These are phyloP conservation scores for Amoebophrya sp. DNA, from an alignment of 169 alveolate species.

Conservation along the genomic window DNA sequence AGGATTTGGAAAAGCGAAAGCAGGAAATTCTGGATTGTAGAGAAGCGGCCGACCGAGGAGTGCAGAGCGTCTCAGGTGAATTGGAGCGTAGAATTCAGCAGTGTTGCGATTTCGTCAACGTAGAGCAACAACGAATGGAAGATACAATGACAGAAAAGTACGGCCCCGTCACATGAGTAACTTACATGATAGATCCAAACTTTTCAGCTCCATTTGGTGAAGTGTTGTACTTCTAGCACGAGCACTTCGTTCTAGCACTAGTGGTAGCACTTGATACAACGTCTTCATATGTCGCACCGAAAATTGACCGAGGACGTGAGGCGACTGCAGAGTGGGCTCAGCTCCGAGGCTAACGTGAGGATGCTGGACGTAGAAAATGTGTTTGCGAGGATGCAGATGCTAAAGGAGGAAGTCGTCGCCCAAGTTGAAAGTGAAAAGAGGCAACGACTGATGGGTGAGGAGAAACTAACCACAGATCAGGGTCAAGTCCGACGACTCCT, in stretches of 20 bases:
- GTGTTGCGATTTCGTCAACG: background rate
- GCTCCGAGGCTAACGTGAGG: constrained; percentile 5
- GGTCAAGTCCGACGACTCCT: background rate
- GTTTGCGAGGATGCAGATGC: background rate
- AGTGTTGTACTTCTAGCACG: no score
- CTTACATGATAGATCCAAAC: no score
- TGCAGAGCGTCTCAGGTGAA: background rate
- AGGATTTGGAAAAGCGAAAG: background rate
- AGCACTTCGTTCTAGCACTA: no score
- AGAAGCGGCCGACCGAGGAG: no score
- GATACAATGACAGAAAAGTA: background rate
- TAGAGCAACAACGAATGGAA: background rate
- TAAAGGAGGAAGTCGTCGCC: constrained; percentile 10
- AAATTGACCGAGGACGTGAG: background rate
- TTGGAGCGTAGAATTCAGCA: background rate
- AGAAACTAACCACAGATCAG: background rate
- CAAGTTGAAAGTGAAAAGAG: background rate
- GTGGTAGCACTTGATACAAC: no score
- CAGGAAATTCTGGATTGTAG: background rate
- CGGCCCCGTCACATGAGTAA: no score
- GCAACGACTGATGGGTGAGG: background rate
- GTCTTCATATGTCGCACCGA: no score
- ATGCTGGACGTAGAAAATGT: constrained; percentile 9
- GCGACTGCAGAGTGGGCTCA: background rate
- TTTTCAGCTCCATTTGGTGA: no score